Evolutionary conservation across 345 rosid species (phyloP), one percentile per base, ranked within the genome.

Genomic region (Citrus sp.): DNA sequence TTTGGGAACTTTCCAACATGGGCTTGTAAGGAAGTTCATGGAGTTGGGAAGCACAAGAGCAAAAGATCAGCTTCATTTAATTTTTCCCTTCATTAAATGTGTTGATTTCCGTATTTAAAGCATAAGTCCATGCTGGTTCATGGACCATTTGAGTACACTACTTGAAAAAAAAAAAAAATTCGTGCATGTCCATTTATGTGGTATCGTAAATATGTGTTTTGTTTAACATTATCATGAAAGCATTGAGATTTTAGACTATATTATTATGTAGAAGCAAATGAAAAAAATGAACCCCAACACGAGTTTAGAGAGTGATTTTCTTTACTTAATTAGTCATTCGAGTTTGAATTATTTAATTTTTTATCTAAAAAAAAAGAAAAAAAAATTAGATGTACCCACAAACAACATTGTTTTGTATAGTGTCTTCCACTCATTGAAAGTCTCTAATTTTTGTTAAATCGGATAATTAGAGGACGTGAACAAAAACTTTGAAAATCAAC

Each of bases 1-100:
- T 69, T 62, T 69, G 76, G 77, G 38, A 68, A 78, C 85, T 75
- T 79, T 74, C 78, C 80, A 80, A 82, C 83, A 82, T 72, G 4
- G 77, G 18, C 62, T 12, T 74, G 64, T 9, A 61, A 25, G 68
- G 51, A 34, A 32, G 38, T 70, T 77, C 51, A 64, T 18, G 79
- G 75, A 63, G 37, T 73, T 58, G 73, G 83, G 81, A 79, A 73
- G 80, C 82, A 79, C 77, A 38, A 69, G 72, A 46, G 73, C 73
- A 51, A n/a, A 74, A 76, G 46, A n/a, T 71, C 34, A 64, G 22
- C 37, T 19, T 71, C 75, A 38, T 61, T 34, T n/a, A 37, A 55
- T 18, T 10, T 16, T 18, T 21, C 27, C 25, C 24, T 19, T n/a
- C 67, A 7, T 24, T 24, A 16, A 37, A n/a, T 8, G 68, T 64